Evolutionary conservation across 2,329 filamentous ascomycete genomes (phyloP), one percentile per base, ranked within the genome.

Genomic region (Talaromyces marneffei): DNA sequence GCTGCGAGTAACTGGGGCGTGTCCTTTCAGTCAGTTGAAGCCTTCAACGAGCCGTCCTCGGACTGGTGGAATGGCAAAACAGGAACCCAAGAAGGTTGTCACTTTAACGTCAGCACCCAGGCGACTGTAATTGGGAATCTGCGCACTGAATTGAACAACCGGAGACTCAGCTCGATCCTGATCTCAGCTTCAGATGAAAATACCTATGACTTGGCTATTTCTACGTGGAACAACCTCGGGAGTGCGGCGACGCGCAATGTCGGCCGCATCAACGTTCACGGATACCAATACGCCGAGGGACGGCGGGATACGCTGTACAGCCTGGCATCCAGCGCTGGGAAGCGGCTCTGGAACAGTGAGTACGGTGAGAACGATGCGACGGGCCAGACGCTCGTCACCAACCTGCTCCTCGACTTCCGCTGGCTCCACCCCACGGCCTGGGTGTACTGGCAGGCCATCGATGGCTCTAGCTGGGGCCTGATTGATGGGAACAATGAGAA

Each of bases 371-470:
- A 20, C 33, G 52, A 54, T 25, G 52, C 52, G 18, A 54, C 52
- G 18, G 52, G 52, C 12, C 10, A 54, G 23, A 16, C 8, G 2
- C 52, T 54, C 20, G 52, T 54, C 20, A 54, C 52, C 8, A 54
- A 54, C 20, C 14, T 54, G 31, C 4, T 54, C 18, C 52, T 54
- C 18, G 52, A 54, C 14, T 54, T 54, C 4, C 31, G 35, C 20
- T 54, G 52, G 52, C 52, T 54, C 31, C 52, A 54, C 33, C 52
- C 52, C 14, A 54, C 52, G 2, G 52, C 18, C 33, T 54, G 52
- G 52, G 52, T 54, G 20, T 54, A 54, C 20, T 54, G 52, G 52
- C 52, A 54, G 35, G 52, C 52, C 31, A 54, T 54, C 33, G 52
- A 54, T 27, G 52, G 52, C 18, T 25, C 18, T 35, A 31, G 52